Evolutionary conservation across 1,139 yeast genomes (phyloP), one percentile per base, ranked within the genome.

Genomic region (Scheffersomyces cryptocercus): DNA sequence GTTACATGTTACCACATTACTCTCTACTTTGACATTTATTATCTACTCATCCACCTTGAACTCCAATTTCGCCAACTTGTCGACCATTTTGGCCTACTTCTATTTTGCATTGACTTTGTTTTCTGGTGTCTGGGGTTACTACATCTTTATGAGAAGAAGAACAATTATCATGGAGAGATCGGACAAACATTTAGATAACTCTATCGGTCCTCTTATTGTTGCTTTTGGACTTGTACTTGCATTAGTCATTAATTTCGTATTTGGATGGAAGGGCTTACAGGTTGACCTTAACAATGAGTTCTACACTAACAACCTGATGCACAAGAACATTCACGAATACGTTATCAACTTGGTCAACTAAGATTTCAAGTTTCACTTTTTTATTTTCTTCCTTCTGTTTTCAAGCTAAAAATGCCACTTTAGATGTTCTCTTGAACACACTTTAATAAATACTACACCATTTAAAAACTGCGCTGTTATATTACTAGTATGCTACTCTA

Each of bases 41-140:
- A 79, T 93, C 44, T 88, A 88, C 70, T 79, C 83, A 33, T 83
- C 96, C n/a, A 87, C 89, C 12, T 71, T 75, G 48, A 75, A 76
- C 39, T 81, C 91, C 2, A 79, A 83, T 55, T 81, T 77, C 56
- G 75, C 78, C 30, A 50, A 57, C 4, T 57, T 85, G 42, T 87
- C 96, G 1, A 70, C 75, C 36, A 61, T 68, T 46, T 72, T 91
- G 56, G 96, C 98, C 0, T 88, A 87, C 62, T 65, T 84, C 40
- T 85, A 91, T 67, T 91, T 93, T 64, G 84, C 65, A 1, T 73
- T 93, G 55, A 89, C 98, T 1, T 53, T 93, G 28, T 89, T 91
- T 62, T 76, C 89, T 37, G 93, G 95, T 40, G 54, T 82, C 33
- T 93, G 99, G 99, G 96, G 97, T 16, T 93, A 89, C 67, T 77